Base-by-base conservation (phyloP, 768 basidiomycete genomes). In the Mycena vitilis region DNA sequence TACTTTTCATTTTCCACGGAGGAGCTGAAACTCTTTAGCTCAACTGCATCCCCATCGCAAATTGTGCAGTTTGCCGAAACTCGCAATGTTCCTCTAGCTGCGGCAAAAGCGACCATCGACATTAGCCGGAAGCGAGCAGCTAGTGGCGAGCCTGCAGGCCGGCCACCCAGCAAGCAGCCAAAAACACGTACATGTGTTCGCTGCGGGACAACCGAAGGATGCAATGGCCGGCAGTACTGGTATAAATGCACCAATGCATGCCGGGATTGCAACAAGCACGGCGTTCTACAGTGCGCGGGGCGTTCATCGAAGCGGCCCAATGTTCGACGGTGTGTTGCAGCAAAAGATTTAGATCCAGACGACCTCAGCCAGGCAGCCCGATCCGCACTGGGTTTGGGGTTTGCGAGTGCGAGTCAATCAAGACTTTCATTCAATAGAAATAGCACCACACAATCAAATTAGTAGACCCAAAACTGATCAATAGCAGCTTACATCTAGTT, bases 161-260 rank as follows among this genome's bases (percentile, higher is more conserved):
- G 47, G 22, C 57, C 57, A 45, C 42, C 42, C 7, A 15, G 12
- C 30, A 54, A 54, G 52, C 25, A 54, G 52, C 36, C 52, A 15
- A 30, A 54, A 20, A 54, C 52, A 15, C 36, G 25, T 34, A 34
- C 52, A 54, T 54, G 52, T 15, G 36, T 54, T 54, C 52, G 57
- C 5, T 58, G 57, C 13, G 57, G 42, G 15, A 45, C 22, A 22
- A 30, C 44, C 18, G 57, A 45, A 45, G 42, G 57, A 45, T 58
- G 57, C 55, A 56, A 38, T 45, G 44, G 57, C 23, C 57, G 42
- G 44, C 57, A n/a, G 57, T 45, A 58, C 23, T 47, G 57, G 57
- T 58, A 58, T 45, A 58, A 44, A n/a, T n/a, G n/a, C n/a, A n/a
- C n/a, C n/a, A n/a, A n/a, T n/a, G n/a, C n/a, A n/a, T n/a, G n/a